phyloP scores from a whole-genome alignment of 306 rosid species.

The Hippophae tibetana region DNA sequence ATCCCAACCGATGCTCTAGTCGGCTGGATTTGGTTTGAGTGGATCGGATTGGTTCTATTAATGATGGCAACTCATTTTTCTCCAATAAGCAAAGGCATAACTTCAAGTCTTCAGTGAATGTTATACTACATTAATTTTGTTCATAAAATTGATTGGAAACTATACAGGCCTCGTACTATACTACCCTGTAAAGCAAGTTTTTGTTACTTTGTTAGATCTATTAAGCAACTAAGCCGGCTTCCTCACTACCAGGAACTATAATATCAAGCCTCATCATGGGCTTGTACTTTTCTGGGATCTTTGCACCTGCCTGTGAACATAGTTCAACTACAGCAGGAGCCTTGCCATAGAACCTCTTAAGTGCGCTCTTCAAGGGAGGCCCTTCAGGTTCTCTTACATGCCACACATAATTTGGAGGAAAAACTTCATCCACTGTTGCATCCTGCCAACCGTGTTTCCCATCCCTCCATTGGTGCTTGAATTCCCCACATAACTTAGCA shows the following conservation, averaged over 20 bases:
- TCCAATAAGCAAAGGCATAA: no score
- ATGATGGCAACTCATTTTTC: no score
- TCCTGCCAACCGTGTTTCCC: slow-evolving; percentile 99
- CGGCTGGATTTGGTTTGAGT: no score
- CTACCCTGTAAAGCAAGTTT: neutral
- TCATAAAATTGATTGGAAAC: neutral
- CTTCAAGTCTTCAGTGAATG: no score
- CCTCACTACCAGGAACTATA: slow-evolving; percentile 72
- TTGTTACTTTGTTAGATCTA: slow-evolving; percentile 1
- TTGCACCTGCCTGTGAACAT: slow-evolving; percentile 87
- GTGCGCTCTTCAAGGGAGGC: slow-evolving; percentile 49
- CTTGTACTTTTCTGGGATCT: slow-evolving; percentile 45
- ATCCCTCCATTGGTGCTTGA: slow-evolving; percentile 99
- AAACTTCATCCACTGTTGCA: slow-evolving; percentile 71
- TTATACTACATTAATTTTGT: neutral
- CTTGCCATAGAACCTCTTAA: slow-evolving; percentile 77
- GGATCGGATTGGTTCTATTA: no score
- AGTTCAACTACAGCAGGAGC: slow-evolving; percentile 87
- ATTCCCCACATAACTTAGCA: slow-evolving; percentile 84
- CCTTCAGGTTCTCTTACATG: slow-evolving; percentile 68
- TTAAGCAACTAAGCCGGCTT: slow-evolving; percentile 57
- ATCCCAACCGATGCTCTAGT: no score
- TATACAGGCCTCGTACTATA: neutral
- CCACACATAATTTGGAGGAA: slow-evolving; percentile 91
- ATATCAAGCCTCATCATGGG: slow-evolving; percentile 98